Base-by-base conservation (phyloP, 192 early-diverging fungal species). In the Geosiphon pyriformis region DNA sequence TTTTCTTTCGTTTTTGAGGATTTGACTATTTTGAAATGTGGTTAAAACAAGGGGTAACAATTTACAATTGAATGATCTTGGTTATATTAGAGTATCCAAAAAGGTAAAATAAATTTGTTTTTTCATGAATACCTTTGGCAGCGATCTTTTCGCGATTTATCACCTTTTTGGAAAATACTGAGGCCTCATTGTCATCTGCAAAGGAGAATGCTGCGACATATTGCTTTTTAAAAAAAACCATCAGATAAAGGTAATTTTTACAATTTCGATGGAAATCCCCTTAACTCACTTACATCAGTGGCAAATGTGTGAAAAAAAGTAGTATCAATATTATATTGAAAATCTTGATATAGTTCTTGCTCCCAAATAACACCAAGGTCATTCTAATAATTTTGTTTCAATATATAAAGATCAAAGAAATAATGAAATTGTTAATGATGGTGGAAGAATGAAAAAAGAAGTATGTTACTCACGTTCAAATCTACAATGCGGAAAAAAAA, bases 321-420 rank as follows among this genome's bases (percentile, higher is more conserved):
- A 18, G 73, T 54, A 34, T 87, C 83, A 56, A 83, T 76, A 7
- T 63, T 70, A 68, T 86, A 86, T 46, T 87, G 81, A 76, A 92
- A 90, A 50, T 80, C 81, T 65, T 85, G 74, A 70, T 88, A 90
- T 10, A 92, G 67, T 73, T 92, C 90, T 70, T 92, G 90, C 69
- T 92, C 90, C 90, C 90, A 92, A 30, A 89, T 70, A 32, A 90
- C 77, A n/a, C 81, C 78, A 46, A 72, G 71, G 51, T 83, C 70
- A 25, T 73, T 72, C 76, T 78, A 65, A 59, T 60, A 10, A 25
- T n/a, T 31, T 23, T 0, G 48, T 17, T 30, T 23, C 53, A 17
- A 52, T 60, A 35, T 8, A 53, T 31, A 42, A 48, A 48, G 30
- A 67, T 17, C 6, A 30, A 35, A 17, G 33, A 50, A 4, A 69